Base-by-base conservation (phyloP, 108 stramenopile genomes). In the Phaeodactylum tricornutum region DNA sequence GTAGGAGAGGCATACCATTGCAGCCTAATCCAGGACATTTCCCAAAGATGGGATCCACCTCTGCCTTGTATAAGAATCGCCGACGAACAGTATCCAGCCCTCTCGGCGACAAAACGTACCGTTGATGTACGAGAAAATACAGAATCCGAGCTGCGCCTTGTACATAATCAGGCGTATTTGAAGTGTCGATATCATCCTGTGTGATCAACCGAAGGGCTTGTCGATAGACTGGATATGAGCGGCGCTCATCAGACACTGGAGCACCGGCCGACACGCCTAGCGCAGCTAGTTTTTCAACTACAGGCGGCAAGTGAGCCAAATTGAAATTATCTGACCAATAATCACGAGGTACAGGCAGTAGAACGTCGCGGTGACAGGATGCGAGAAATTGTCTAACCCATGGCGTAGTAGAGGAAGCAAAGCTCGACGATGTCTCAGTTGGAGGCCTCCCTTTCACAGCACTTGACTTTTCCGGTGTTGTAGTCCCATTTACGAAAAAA, bases 251-350 rank as follows among this genome's bases (percentile, higher is more conserved):
- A 20, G 4, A 6, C 3, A 14, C 7, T 9, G 6, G 45, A 8
- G 22, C 22, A 26, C 17, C 7, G 8, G 23, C 14, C 45, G 24
- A 24, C 7, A 5, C 25, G 23, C 7, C 7, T 12, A 34, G 12
- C 33, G 33, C 33, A 11, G 31, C 50, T 9, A 72, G 37, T 3
- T 64, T 53, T 46, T 80, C 78, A 12, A 80, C 61, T 25, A 71
- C 64, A 1, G 72, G 74, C 14, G 65, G 58, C 8, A 80, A 36
- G n/a, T 68, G 71, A 19, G 62, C 57, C 32, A 80, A 34, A 47
- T 80, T 80, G 47, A 80, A 80, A 3, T 53, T 56, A 46, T 80
- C 78, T 3, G 47, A 27, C 4, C 71, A 57, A 49, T 51, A 80
- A 20, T 80, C 78, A 8, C 51, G 62, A 21, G 78, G 78, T 0